Base-by-base conservation (phyloP, 208 protist species). In the Acanthamoeba lenticulata region DNA sequence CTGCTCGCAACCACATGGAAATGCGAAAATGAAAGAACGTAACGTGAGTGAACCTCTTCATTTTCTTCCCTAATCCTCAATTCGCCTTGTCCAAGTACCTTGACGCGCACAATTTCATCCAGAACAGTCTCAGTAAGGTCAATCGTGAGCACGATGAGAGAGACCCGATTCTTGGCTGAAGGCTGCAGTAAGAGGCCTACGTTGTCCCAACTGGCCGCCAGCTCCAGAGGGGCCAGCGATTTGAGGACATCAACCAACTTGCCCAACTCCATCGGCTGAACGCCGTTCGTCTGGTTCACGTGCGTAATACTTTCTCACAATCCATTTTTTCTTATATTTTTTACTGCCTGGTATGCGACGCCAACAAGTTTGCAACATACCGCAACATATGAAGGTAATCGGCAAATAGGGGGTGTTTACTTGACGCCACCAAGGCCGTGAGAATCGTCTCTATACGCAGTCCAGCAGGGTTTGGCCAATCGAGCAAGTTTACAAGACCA, bases 151-250 rank as follows among this genome's bases (percentile, higher is more conserved):
- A 94, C 72, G 7, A 95, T 62, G 42, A 55, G 42, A 7, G 77
- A 27, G 45, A 86, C 45, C 11, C 11, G 4, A 32, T 27, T 52
- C 40, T 9, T 55, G 27, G 17, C 9, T n/a, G 77, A 57, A 21
- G 77, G 77, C 32, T 86, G 77, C 40, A 86, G 38, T 15, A 86
- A n/a, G n/a, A 49, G 21, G 52, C 94, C 94, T 74, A 95, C 94
- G 93, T 95, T 95, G 86, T 95, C 94, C 94, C 94, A 95, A 40
- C 83, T 94, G 3, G 60, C 94, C 0, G 83, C 94, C 40, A 95
- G 86, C 32, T 72, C 65, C 17, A 94, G 65, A 32, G 94, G 94
- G 42, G 29, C 47, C 49, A 42, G 27, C 24, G 19, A 40, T 47
- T 85, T 86, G 60, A 85, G 67, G n/a, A n/a, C 60, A 21, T 36